Base-by-base conservation (phyloP, 768 basidiomycete genomes). In the Naganishia kalamii region DNA sequence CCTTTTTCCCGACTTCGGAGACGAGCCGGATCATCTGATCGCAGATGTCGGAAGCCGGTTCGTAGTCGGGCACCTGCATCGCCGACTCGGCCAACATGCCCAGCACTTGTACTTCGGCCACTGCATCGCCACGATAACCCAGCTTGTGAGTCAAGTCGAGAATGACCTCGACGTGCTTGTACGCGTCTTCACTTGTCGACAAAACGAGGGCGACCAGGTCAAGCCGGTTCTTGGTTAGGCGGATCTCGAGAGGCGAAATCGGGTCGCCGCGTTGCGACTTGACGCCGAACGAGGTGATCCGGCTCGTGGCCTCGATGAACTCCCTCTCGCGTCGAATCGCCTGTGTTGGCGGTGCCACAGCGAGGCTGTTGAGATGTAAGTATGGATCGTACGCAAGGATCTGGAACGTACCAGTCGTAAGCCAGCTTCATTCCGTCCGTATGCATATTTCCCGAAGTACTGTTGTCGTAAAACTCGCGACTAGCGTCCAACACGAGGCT, bases 301-400 rank as follows among this genome's bases (percentile, higher is more conserved):
- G 87, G 27, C 92, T 94, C 0, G 96, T 99, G 1, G 96, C 96
- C 80, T 98, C 93, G 68, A 99, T 96, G 78, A 97, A 99, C 62
- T 91, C 88, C 63, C 86, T 87, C 75, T 97, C 91, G 65, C 80
- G 81, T 15, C 77, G 70, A 62, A 93, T 81, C 0, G 80, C 81
- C 19, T 85, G 83, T 0, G 91, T 87, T 4, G 81, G 77, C 6
- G 80, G 81, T 0, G 89, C 86, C 13, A 97, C 88, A 54, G 86
- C 81, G 61, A 98, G 81, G 71, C 54, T 57, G n/a, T 0, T 62
- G 60, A 27, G 27, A 47, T 7, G 32, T 11, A 25, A 30, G 46
- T 46, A 37, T 35, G 15, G 46, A 11, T 23, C 33, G 12, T n/a
- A 44, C 6, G 8, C 7, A 15, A 30, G 35, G 8, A n/a, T 8